Evolutionary conservation across 106 monocot genomes (phyloP).

Genomic region (Posidonia australis): DNA sequence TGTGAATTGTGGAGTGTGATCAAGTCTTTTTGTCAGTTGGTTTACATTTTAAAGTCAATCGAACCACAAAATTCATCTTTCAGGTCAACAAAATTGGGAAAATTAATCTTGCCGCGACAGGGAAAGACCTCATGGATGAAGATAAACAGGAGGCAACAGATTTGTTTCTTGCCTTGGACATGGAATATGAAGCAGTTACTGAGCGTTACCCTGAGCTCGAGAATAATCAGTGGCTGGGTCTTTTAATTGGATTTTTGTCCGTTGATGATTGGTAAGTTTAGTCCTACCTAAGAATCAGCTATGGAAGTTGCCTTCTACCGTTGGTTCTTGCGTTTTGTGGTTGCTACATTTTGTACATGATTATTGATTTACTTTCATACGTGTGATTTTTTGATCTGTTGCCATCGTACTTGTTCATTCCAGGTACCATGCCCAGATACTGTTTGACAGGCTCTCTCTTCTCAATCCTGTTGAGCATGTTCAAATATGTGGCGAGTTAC

Average conservation of each 20-base stretch:
- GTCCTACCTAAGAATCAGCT: background rate
- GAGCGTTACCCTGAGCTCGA: constrained; percentile 62
- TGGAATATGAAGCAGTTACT: constrained; percentile 62
- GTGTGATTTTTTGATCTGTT: background rate
- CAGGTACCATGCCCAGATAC: constrained; percentile 83
- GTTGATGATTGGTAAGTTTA: constrained; percentile 80
- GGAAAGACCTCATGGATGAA: constrained; percentile 94
- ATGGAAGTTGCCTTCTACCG: background rate
- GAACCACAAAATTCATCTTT: background rate
- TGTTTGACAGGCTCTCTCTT: constrained; percentile 71
- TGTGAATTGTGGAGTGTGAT: too few species aligned
- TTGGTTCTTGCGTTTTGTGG: background rate
- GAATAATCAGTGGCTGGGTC: constrained; percentile 78
- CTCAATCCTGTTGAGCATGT: constrained; percentile 85
- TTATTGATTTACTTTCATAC: background rate
- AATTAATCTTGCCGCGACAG: constrained; percentile 98
- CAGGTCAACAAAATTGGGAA: constrained; percentile 98
- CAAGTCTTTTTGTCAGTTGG: too few species aligned
- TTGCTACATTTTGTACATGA: background rate
- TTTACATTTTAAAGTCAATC: too few species aligned
- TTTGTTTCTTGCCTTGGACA: constrained; percentile 66
- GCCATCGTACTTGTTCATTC: constrained; percentile 1
- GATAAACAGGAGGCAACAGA: constrained; percentile 85
- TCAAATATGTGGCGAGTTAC: constrained; percentile 68
- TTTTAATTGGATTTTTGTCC: constrained; percentile 86